Percentiles rank a stretch among this genome's conserved stretches.
These are phyloP conservation scores for Anthracocystis panici-leucophaei DNA, from an alignment of 1,284 basidiomycete species.

Conservation along the genomic window DNA sequence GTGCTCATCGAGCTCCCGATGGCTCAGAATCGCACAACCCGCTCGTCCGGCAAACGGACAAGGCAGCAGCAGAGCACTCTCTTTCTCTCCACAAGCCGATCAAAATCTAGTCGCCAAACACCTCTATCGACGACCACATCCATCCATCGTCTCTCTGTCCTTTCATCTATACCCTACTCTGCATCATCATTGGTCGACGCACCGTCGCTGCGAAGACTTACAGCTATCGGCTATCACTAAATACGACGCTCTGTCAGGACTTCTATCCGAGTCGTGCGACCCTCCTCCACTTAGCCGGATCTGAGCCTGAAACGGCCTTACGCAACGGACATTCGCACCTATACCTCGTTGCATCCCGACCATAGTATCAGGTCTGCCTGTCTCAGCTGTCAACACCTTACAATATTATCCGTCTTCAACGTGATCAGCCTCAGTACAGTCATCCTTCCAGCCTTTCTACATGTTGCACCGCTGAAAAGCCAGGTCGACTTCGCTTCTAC, in stretches of 20 bases:
- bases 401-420: too few relatives aligned
- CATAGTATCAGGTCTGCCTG: too few relatives aligned
- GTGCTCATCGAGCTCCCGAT: constrained; percentile 30
- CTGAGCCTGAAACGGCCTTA: not conserved
- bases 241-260: not conserved
- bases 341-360: not conserved
- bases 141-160: constrained; percentile 1
- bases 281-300: constrained; percentile 17
- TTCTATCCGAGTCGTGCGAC: constrained; percentile 13
- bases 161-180: not conserved
- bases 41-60: constrained; percentile 23
- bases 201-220: too few relatives aligned
- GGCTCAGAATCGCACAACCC: constrained; percentile 6
- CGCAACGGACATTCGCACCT: constrained; percentile 1
- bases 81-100: constrained; percentile 10
- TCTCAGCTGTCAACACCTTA: too few relatives aligned
- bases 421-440: too few relatives aligned
- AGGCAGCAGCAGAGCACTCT: constrained; percentile 9
- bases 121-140: constrained; percentile 4
- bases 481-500: too few relatives aligned
- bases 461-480: too few relatives aligned
- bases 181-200: not conserved
- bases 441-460: too few relatives aligned
- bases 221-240: too few relatives aligned
- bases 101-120: constrained; percentile 18